Percentiles rank a stretch among this genome's conserved stretches.
Conservation (phyloP, 352 stramenopile species). For the Pythium folliculosum region DNA sequence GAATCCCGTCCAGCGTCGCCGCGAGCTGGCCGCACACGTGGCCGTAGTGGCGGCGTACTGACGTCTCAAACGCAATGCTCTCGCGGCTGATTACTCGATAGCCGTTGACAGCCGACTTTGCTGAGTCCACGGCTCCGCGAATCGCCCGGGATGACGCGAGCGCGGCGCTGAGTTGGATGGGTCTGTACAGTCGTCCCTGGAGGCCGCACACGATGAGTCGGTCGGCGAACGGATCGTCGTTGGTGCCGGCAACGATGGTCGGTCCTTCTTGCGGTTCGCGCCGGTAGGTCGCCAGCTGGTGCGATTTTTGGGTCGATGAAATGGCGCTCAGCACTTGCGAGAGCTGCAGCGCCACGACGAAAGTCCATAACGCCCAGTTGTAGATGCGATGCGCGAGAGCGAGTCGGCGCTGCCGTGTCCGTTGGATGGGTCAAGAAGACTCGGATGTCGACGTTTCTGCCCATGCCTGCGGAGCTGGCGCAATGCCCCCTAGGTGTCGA, state of each 20-base stretch:
- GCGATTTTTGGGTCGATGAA: constrained; percentile 29
- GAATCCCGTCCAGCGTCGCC: constrained; percentile 4
- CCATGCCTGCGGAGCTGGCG: background rate
- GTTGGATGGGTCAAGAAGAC: background rate
- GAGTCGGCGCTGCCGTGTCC: too few species aligned
- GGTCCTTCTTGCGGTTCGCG: constrained; percentile 3
- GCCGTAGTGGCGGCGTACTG: background rate
- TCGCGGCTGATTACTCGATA: constrained; percentile 17
- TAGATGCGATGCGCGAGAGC: background rate
- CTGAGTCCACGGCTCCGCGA: background rate
- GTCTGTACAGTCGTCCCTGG: constrained; percentile 34
- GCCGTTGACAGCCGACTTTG: background rate
- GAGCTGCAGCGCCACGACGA: constrained; percentile 1
- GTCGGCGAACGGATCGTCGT: constrained; percentile 50
- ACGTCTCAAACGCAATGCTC: background rate
- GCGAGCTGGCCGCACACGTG: background rate
- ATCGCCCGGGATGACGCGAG: background rate
- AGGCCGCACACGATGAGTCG: constrained; percentile 41
- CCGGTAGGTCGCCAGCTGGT: constrained; percentile 22
- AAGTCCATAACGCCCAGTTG: constrained; percentile 4
- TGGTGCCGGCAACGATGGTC: constrained; percentile 21
- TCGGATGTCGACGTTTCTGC: too few species aligned
- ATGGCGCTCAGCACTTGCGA: constrained; percentile 6
- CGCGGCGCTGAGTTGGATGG: constrained; percentile 37
- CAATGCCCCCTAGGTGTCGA: too few species aligned